A percentile compares a stretch with the other conserved stretches of the same genome.
Conservation (phyloP, 1,284 basidiomycete genomes). For the Gymnopus androsaceus region DNA sequence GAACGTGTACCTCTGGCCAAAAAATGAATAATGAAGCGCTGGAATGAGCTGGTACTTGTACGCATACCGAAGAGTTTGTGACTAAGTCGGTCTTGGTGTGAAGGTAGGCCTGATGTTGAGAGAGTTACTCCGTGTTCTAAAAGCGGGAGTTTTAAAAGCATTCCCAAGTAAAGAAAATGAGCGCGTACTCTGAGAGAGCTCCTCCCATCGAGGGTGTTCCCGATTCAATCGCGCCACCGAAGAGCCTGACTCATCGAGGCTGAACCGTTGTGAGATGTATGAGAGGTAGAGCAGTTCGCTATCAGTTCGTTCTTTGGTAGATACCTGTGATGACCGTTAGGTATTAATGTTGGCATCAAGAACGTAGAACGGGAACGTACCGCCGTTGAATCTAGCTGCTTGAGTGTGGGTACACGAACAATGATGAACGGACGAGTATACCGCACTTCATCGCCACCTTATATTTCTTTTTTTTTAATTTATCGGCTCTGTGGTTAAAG, state of each 20-base stretch:
- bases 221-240: slow-evolving; percentile 38
- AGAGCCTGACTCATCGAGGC: slow-evolving; percentile 33
- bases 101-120: slow-evolving; percentile 32
- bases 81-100: slow-evolving; percentile 55
- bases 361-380: slow-evolving; percentile 40
- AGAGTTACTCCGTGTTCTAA: slow-evolving; percentile 66
- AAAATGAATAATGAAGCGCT: background rate
- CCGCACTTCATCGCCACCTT: slow-evolving; percentile 41
- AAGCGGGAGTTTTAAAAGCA: slow-evolving; percentile 6
- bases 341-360: slow-evolving; percentile 13
- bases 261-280: slow-evolving; percentile 49
- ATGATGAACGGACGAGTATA: slow-evolving; percentile 69
- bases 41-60: background rate
- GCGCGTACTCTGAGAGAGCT: slow-evolving; percentile 63
- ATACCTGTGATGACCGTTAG: slow-evolving; percentile 50
- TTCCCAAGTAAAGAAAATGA: slow-evolving; percentile 11
- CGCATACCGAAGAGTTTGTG: slow-evolving; percentile 62
- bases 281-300: slow-evolving; percentile 86
- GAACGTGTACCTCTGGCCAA: slow-evolving; percentile 8
- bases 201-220: slow-evolving; percentile 64
- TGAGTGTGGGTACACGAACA: slow-evolving; percentile 69
- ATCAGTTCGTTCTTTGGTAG: slow-evolving; percentile 75
- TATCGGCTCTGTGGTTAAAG: slow-evolving; percentile 15
- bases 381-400: slow-evolving; percentile 65
- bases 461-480: slow-evolving; percentile 14